phyloP scores from a whole-genome alignment of 148 eudicot species.

The Polygonum aviculare region DNA sequence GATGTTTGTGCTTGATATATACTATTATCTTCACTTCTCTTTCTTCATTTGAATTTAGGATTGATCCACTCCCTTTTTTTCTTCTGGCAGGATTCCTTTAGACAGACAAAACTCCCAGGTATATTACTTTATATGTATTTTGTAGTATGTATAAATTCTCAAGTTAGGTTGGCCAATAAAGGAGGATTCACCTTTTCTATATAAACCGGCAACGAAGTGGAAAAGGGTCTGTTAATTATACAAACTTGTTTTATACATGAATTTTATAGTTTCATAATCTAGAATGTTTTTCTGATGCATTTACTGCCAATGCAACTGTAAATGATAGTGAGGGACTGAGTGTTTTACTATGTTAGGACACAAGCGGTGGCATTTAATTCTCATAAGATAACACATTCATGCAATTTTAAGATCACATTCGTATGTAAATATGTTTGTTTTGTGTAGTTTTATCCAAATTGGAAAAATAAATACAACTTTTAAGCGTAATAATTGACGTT shows the following conservation, averaged over 20 bases:
- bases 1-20: neutral
- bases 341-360: neutral
- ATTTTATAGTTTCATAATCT: neutral
- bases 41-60: neutral
- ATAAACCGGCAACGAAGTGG: slow-evolving; percentile 33
- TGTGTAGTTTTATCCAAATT: neutral
- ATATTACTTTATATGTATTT: slow-evolving; percentile 4
- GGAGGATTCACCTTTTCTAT: slow-evolving; percentile 55
- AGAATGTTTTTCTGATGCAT: neutral
- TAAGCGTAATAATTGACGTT: too few species aligned
- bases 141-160: slow-evolving; percentile 14
- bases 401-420: neutral
- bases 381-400: neutral
- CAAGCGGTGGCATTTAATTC: neutral
- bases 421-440: neutral
- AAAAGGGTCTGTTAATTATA: slow-evolving; percentile 61
- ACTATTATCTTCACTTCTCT: neutral
- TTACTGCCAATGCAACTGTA: neutral
- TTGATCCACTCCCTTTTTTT: slow-evolving; percentile 6
- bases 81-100: slow-evolving; percentile 48
- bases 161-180: slow-evolving; percentile 80
- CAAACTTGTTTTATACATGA: neutral
- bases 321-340: neutral
- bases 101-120: slow-evolving; percentile 64
- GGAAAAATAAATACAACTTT: too few species aligned